Evolutionary conservation across 768 basidiomycete genomes (phyloP), one percentile per base, ranked within the genome.

Genomic region (Rubroboletus pulcherrimus): DNA sequence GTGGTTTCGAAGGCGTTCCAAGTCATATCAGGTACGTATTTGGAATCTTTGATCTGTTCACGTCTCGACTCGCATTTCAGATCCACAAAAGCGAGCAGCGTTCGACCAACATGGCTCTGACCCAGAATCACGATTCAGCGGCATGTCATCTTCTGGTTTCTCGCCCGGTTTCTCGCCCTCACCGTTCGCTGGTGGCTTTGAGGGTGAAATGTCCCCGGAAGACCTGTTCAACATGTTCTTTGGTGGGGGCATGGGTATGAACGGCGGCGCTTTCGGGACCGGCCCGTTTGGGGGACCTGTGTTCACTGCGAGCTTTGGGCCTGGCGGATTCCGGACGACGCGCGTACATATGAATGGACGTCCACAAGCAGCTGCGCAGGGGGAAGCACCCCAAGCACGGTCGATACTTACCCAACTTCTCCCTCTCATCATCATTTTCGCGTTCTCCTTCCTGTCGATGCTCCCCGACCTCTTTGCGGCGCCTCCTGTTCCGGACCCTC

Each of bases 201-300:
- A 91, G 12, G 84, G 84, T 52, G 95, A 98, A 73, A 77, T 98
- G 62, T 94, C 89, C 54, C 94, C 96, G 6, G 96, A 98, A 73
- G 96, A 98, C 55, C 69, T 98, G 53, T 98, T 98, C 77, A 96
- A 98, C 68, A 94, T 96, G 90, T 97, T 98, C 82, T 98, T 98
- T 70, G 93, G 93, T 24, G 83, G 79, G 19, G 79, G 80, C 1
- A 80, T 77, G 54, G 66, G 64, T 14, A 62, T 66, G 66, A 71
- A 71, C 19, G 78, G 76, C 30, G 80, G 74, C n/a, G 75, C 70
- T 53, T 81, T 80, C 58, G 83, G 84, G n/a, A 77, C 80, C 11
- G 79, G 82, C 2, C 82, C 84, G 57, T 69, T 66, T 35, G 63
- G 60, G 1, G 63, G 62, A 59, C 68, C 75, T 78, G 82, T 92